Evolutionary conservation across 1,284 basidiomycete genomes (phyloP).

Genomic region (Rugosomyces carneus): DNA sequence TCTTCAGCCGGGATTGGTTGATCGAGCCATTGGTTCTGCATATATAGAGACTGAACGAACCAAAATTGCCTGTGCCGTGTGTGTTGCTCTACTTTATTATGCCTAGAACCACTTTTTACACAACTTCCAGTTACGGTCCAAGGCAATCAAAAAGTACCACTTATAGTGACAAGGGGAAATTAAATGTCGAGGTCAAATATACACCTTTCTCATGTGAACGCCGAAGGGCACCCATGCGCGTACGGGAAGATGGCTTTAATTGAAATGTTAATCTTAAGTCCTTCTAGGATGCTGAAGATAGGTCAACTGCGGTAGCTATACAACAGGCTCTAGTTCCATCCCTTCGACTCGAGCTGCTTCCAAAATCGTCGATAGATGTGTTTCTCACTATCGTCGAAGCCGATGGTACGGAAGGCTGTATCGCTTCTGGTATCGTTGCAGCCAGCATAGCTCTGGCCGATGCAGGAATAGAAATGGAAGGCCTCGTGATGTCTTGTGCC

Average conservation of each 20-base stretch:
- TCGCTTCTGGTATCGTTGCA: constrained; percentile 81
- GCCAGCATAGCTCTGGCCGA: constrained; percentile 87
- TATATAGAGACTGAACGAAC: constrained; percentile 89
- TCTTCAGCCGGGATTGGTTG: constrained; percentile 84
- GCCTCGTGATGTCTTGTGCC: constrained; percentile 74
- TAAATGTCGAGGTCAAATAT: constrained; percentile 97
- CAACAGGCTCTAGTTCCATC: constrained; percentile 85
- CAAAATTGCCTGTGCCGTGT: constrained; percentile 96
- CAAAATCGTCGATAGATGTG: constrained; percentile 92
- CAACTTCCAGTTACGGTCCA: constrained; percentile 75
- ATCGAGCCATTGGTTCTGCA: constrained; percentile 90
- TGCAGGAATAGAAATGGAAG: constrained; percentile 84
- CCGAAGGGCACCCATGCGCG: constrained; percentile 81
- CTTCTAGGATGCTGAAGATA: constrained; percentile 86
- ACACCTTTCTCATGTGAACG: constrained; percentile 83
- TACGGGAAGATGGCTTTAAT: constrained; percentile 34
- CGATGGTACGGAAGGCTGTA: constrained; percentile 79
- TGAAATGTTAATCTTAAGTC: constrained; percentile 14
- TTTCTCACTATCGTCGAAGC: constrained; percentile 90
- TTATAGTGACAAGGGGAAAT: constrained; percentile 81
- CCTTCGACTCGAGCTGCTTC: constrained; percentile 83
- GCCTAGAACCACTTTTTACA: constrained; percentile 7
- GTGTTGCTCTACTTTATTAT: constrained; percentile 16
- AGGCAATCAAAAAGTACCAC: constrained; percentile 75
- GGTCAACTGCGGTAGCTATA: constrained; percentile 76